Evolutionary conservation across 176 grass and related monocot species (phyloP), one percentile per base, ranked within the genome.

Genomic region (Rhipidocladum racemiflorum): DNA sequence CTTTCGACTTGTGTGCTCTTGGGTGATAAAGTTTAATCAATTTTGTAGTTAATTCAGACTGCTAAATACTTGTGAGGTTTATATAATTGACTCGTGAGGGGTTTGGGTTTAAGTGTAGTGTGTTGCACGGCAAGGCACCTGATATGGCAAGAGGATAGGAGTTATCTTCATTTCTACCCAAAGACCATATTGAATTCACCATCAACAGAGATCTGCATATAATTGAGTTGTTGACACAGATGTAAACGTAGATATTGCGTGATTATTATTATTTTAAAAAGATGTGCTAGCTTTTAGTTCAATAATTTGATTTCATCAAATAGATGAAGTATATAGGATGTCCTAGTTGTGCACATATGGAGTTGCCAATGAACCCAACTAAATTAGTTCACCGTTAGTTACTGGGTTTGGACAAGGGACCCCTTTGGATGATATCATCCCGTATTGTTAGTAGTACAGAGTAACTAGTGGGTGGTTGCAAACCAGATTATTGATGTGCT

Each of bases 121-220:
- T 85, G 75, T 67, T 88, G 45, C 86, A 84, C 74, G 80, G 65
- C 66, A 83, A 77, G 57, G 9, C 12, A 57, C 27, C 32, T 63
- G 53, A 38, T 61, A 27, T 75, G 70, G 42, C 30, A 65, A 21
- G 16, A 50, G 11, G 20, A 28, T 28, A 65, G 14, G 25, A 73
- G 0, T 17, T 9, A 65, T 14, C 44, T 71, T 78, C 65, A 38
- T 67, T 83, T 83, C 27, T 18, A 88, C 27, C 17, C 38, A 60
- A 20, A 73, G 9, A 79, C 16, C 36, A 14, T 73, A 56, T 17
- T 60, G 70, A 68, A 69, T 63, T 85, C 54, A 70, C 53, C 74
- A 49, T 68, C 75, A 51, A 23, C 12, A 34, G 4, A 56, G 27
- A 45, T 27, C 1, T 23, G 25, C 35, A 18, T 53, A 60, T 45